A percentile compares a stretch with the other conserved stretches of the same genome.
These are phyloP conservation scores for Sporisorium exsertum DNA, from an alignment of 1,284 basidiomycete species.

Conservation along the genomic window DNA sequence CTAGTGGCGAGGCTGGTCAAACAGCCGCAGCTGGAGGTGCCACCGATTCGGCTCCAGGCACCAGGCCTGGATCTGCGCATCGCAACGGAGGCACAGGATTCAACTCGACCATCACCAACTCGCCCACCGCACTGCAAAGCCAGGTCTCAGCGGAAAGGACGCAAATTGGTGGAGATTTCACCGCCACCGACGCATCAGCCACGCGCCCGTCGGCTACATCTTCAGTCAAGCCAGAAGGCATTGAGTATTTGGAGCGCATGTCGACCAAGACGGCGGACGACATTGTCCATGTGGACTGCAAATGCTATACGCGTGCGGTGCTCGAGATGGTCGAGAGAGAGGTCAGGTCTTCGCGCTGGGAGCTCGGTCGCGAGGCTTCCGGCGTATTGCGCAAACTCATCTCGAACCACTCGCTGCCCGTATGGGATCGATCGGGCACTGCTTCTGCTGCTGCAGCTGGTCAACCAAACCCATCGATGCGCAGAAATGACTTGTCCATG, in stretches of 20 bases:
- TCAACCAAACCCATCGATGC: background rate
- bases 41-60: conserved; percentile 8
- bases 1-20: conserved; percentile 4
- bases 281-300: conserved; percentile 45
- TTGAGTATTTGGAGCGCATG: conserved; percentile 49
- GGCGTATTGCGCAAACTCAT: conserved; percentile 57
- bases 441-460: too few species aligned
- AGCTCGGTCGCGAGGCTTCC: conserved; percentile 54
- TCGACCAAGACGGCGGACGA: conserved; percentile 49
- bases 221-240: conserved; percentile 37
- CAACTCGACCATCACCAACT: conserved; percentile 9
- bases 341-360: conserved; percentile 55
- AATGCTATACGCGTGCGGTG: conserved; percentile 47
- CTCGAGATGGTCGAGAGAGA: conserved; percentile 56
- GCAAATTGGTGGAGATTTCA: conserved; percentile 18
- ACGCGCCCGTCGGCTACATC: conserved; percentile 1
- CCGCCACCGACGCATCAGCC: conserved; percentile 3
- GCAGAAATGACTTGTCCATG: conserved; percentile 22
- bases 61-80: conserved; percentile 21
- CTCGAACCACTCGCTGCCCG: conserved; percentile 39
- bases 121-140: conserved; percentile 29
- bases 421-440: conserved; percentile 24
- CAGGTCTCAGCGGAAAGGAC: conserved; percentile 32
- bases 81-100: conserved; percentile 10
- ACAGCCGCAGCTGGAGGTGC: background rate